Evolutionary conservation across 2,329 filamentous ascomycete genomes (phyloP).

Genomic region (Aureobasidium sp.): DNA sequence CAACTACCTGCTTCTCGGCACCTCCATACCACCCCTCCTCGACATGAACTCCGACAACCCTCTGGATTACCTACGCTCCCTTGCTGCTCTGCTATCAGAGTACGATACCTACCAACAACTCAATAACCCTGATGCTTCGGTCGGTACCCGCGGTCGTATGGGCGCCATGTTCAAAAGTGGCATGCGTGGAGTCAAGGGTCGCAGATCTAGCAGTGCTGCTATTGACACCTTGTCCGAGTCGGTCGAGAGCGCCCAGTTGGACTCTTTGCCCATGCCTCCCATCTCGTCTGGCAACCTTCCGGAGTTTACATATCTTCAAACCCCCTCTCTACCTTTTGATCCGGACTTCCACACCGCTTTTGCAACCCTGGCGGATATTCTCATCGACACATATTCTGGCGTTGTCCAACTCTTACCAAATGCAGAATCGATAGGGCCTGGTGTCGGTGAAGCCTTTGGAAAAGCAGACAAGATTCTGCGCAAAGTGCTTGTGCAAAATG

Average conservation of each 20-base stretch:
- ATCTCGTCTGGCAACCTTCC: conserved; percentile 59
- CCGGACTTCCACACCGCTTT: conserved; percentile 97
- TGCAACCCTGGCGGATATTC: conserved; percentile 84
- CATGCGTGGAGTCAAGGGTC: conserved; percentile 27
- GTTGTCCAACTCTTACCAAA: conserved; percentile 67
- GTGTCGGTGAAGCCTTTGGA: conserved; percentile 72
- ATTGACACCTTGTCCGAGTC: conserved; percentile 48
- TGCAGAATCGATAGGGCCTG: conserved; percentile 50
- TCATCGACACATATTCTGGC: conserved; percentile 84
- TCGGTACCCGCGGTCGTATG: conserved; percentile 67
- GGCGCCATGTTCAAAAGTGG: conserved; percentile 43
- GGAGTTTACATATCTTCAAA: conserved; percentile 80
- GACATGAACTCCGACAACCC: conserved; percentile 76
- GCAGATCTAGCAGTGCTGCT: conserved; percentile 50
- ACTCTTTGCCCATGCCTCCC: conserved; percentile 13
- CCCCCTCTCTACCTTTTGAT: conserved; percentile 88
- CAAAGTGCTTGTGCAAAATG: conserved; percentile 79
- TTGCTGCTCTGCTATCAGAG: conserved; percentile 78
- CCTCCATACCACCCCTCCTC: conserved; percentile 81
- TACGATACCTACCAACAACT: conserved; percentile 91
- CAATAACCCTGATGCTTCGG: conserved; percentile 58
- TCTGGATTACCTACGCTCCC: conserved; percentile 74
- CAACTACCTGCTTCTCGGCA: conserved; percentile 84
- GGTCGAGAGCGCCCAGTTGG: conserved; percentile 13
- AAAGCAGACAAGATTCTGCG: conserved; percentile 81